phyloP scores from a whole-genome alignment of 805 yeast genomes.

The Nakazawaea holstii region DNA sequence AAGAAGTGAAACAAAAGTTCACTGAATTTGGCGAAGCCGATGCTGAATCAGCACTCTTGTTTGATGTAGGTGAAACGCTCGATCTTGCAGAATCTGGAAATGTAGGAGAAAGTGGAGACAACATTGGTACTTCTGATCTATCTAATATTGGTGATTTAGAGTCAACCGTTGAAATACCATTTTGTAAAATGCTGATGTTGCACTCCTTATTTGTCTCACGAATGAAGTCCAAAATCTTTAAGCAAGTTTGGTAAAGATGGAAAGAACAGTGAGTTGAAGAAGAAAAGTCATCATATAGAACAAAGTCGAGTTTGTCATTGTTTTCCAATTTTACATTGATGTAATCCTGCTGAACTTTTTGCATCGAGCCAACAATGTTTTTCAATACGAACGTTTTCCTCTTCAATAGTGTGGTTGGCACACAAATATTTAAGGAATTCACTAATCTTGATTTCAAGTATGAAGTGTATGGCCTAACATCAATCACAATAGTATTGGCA shows the following conservation, averaged over 20 bases:
- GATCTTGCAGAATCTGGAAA: conserved; percentile 6
- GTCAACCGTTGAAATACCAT: conserved; percentile 4
- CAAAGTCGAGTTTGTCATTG: conserved; percentile 15
- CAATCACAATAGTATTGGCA: conserved; percentile 18
- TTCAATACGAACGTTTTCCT: conserved; percentile 29
- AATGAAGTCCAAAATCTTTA: conserved; percentile 7
- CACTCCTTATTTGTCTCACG: neutral
- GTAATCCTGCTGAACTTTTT: conserved; percentile 17
- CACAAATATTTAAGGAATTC: conserved; percentile 32
- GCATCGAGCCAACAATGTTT: conserved; percentile 28
- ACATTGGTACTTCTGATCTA: neutral
- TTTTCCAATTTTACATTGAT: conserved; percentile 10
- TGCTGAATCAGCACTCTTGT: neutral
- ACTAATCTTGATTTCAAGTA: conserved; percentile 27
- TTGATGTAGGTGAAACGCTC: neutral
- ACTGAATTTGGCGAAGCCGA: conserved; percentile 5
- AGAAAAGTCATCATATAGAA: conserved; percentile 32
- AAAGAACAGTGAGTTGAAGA: conserved; percentile 18
- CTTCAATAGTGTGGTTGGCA: conserved; percentile 39
- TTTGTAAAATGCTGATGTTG: conserved; percentile 2
- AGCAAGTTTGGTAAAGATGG: conserved; percentile 24
- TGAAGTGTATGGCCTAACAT: conserved; percentile 33
- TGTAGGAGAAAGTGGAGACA: conserved; percentile 5
- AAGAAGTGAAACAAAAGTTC: conserved; percentile 8
- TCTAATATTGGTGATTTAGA: neutral